These are phyloP conservation scores for Colletotrichum tanaceti DNA, from an alignment of 2,329 filamentous ascomycete species.

Conservation along the genomic window DNA sequence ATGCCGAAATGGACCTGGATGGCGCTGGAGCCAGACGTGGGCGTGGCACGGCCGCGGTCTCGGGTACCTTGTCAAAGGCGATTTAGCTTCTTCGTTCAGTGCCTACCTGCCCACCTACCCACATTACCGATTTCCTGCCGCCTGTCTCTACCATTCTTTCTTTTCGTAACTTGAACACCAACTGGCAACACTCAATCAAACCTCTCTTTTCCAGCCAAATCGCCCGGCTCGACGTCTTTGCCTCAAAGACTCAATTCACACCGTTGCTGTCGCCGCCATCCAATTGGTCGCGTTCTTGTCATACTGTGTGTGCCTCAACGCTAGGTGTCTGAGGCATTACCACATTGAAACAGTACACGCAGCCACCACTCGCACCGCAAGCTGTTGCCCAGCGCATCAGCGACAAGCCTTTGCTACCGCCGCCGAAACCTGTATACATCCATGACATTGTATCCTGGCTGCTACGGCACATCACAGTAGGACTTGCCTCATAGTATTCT, in stretches of 20 bases:
- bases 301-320: background rate
- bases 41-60: conserved; percentile 19
- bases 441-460: conserved; percentile 17
- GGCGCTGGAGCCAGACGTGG: conserved; percentile 7
- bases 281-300: conserved; percentile 24
- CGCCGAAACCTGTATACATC: conserved; percentile 25
- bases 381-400: conserved; percentile 26
- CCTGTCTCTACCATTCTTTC: background rate
- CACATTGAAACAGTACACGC: conserved; percentile 30
- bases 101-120: too few species aligned
- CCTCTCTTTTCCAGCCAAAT: background rate
- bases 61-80: conserved; percentile 36
- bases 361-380: conserved; percentile 17
- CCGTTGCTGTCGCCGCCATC: background rate
- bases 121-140: background rate
- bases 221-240: background rate
- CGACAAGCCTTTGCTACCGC: conserved; percentile 19
- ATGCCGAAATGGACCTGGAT: conserved; percentile 11
- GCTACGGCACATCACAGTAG: conserved; percentile 2
- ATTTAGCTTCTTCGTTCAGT: conserved; percentile 5
- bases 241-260: background rate
- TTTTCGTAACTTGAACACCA: conserved; percentile 5
- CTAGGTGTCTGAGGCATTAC: conserved; percentile 25
- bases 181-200: background rate
- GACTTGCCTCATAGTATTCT: background rate